Evolutionary conservation across 495 filamentous ascomycete species (phyloP), one percentile per base, ranked within the genome.

Genomic region (Chaetomium tenue): DNA sequence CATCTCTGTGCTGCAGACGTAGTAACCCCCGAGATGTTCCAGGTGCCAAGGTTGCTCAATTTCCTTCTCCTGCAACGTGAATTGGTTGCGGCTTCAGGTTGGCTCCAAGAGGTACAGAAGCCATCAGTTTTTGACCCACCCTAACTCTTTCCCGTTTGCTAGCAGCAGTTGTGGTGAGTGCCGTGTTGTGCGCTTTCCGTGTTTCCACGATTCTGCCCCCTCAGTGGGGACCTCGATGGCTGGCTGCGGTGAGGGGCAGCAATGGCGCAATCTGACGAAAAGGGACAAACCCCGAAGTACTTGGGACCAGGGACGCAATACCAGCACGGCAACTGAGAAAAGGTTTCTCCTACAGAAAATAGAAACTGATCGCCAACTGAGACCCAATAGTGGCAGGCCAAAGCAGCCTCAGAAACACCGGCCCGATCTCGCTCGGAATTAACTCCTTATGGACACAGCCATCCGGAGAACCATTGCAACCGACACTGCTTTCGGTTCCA

Each of bases 201-300:
- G 47, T 56, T 56, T 25, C 23, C 37, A 28, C 6, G 30, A 22
- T 26, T 15, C 48, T 63, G 69, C 69, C 67, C 67, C 65, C 69
- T 60, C 68, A 63, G 70, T 67, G 70, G 67, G 58, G 66, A 18
- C 22, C 8, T 46, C 57, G 47, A 71, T 69, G 58, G 68, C 59
- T 55, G 61, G 69, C 40, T 50, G 64, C 58, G 63, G 65, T 64
- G 70, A 67, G 58, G 63, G 72, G 70, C 63, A 65, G 69, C 64
- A 58, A 75, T 75, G 66, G 71, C 71, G 72, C 72, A 75, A 75
- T 75, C 66, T 68, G 58, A 61, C 61, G 42, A 61, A 44, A 55
- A 57, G 61, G 55, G 28, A 58, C 62, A 65, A 64, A 65, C 52
- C 63, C 64, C 64, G 33, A 65, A 46, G 71, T 30, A 30, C 28